Conservation (phyloP, 2,329 filamentous ascomycete genomes). For the Neurospora crassa region DNA sequence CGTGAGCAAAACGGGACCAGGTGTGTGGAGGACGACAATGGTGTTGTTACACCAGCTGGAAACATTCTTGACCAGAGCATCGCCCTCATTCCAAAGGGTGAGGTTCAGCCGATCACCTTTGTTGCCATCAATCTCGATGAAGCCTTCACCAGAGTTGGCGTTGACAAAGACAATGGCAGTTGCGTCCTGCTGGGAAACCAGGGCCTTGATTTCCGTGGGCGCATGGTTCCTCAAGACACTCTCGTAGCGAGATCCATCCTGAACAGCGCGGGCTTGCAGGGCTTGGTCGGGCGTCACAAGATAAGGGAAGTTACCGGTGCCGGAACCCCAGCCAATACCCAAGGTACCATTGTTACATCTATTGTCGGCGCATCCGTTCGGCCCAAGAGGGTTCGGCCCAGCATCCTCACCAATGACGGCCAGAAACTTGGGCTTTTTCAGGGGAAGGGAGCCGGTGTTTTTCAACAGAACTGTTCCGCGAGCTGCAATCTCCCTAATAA, state of each 20-base stretch:
- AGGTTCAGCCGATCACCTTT: constrained; percentile 86
- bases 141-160: constrained; percentile 78
- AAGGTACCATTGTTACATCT: constrained; percentile 51
- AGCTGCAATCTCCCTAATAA: constrained; percentile 69
- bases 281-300: constrained; percentile 65
- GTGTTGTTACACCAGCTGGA: constrained; percentile 75
- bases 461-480: constrained; percentile 85
- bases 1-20: constrained; percentile 67
- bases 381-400: constrained; percentile 61
- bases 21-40: constrained; percentile 82
- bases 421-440: constrained; percentile 68
- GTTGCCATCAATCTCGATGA: constrained; percentile 73
- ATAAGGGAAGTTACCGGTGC: constrained; percentile 65
- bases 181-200: constrained; percentile 54
- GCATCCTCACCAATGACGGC: constrained; percentile 79
- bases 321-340: constrained; percentile 73
- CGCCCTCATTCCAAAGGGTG: constrained; percentile 77
- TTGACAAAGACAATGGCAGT: constrained; percentile 85
- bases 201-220: constrained; percentile 47
- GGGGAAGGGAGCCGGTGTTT: constrained; percentile 65
- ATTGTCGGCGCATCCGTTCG: constrained; percentile 70
- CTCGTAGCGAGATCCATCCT: constrained; percentile 51
- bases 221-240: constrained; percentile 58
- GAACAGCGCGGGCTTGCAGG: constrained; percentile 51
- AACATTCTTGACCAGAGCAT: constrained; percentile 72